Conservation (phyloP, 306 rosid species). For the Fragaria ananassa region DNA sequence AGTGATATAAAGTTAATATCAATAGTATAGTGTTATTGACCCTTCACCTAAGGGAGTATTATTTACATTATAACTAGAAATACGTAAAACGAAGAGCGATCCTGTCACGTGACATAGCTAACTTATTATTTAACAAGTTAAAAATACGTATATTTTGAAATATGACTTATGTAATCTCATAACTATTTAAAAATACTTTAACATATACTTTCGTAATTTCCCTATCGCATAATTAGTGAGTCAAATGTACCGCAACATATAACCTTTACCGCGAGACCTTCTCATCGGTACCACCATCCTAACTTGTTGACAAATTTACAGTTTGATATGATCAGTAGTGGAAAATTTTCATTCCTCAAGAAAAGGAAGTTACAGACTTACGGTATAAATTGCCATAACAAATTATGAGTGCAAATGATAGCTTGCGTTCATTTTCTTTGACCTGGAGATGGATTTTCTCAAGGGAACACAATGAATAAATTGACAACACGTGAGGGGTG, state of each 20-base stretch:
- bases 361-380: too few relatives aligned
- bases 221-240: too few relatives aligned
- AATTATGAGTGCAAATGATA: neutral
- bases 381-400: neutral
- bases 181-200: too few relatives aligned
- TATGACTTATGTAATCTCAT: too few relatives aligned
- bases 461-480: neutral
- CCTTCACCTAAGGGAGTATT: neutral
- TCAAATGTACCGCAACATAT: too few relatives aligned
- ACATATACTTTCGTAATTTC: too few relatives aligned
- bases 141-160: too few relatives aligned
- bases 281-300: neutral
- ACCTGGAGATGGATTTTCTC: neutral
- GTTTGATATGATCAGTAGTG: neutral
- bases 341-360: too few relatives aligned
- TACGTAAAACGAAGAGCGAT: fast-evolving
- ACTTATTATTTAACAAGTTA: too few relatives aligned
- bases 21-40: neutral
- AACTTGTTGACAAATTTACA: neutral
- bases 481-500: conserved; percentile 4
- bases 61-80: neutral
- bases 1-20: neutral
- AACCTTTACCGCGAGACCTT: too few relatives aligned
- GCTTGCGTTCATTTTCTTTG: neutral
- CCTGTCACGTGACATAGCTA: neutral